Evolutionary conservation across 78 protist species (phyloP).

Genomic region (Dictyostelium firmibasis): DNA sequence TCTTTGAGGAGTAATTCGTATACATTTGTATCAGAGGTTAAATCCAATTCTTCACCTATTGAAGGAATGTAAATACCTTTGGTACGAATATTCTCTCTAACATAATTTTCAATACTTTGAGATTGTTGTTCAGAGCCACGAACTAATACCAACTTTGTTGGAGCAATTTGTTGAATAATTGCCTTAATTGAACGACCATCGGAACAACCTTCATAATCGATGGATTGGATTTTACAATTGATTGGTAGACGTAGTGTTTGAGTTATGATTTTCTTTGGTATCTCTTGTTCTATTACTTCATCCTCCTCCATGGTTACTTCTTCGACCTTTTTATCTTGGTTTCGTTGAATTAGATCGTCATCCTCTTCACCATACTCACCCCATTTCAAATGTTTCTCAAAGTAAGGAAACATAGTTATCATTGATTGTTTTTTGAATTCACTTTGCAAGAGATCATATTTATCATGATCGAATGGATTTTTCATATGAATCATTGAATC

Average conservation of each 20-base stretch:
- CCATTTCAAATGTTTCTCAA: slow-evolving; percentile 25
- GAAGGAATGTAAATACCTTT: slow-evolving; percentile 42
- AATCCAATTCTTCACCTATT: slow-evolving; percentile 4
- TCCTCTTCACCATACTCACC: slow-evolving; percentile 73
- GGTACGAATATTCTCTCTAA: neutral
- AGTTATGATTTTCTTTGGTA: slow-evolving; percentile 33
- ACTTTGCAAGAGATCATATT: neutral
- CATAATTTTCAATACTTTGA: neutral
- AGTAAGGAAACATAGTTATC: slow-evolving; percentile 54
- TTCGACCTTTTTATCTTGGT: neutral
- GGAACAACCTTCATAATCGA: slow-evolving; percentile 75
- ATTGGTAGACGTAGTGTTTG: neutral
- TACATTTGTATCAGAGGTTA: slow-evolving; percentile 75
- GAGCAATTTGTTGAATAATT: slow-evolving; percentile 73
- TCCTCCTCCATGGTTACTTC: slow-evolving; percentile 7
- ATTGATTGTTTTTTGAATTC: slow-evolving; percentile 18
- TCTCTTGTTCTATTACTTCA: neutral
- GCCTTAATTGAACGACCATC: slow-evolving; percentile 74
- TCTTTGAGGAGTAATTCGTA: slow-evolving; percentile 55
- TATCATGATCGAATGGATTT: slow-evolving; percentile 17
- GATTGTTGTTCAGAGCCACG: slow-evolving; percentile 41
- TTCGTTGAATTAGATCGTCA: slow-evolving; percentile 3
- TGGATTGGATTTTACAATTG: slow-evolving; percentile 14
- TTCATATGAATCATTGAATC: neutral
- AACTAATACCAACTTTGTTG: slow-evolving; percentile 42